Conservation (phyloP, 495 filamentous ascomycete genomes). For the Penicillium ucsense region DNA sequence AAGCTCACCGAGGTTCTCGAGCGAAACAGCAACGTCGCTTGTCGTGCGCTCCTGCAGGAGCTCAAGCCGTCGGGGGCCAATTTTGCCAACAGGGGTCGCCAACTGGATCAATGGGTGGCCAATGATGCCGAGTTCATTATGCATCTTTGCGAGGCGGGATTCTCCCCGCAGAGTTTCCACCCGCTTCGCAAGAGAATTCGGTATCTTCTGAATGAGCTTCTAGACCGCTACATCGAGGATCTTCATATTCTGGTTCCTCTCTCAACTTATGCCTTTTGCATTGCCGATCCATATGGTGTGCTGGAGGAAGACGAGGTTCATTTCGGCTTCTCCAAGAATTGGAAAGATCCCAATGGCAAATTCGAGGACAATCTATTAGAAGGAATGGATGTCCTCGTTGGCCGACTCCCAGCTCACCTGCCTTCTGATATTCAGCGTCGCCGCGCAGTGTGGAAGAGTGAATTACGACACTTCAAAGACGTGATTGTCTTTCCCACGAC, state of each 20-base stretch:
- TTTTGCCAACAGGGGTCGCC: conserved; percentile 11
- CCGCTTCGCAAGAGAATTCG: conserved; percentile 51
- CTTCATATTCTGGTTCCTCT: conserved; percentile 61
- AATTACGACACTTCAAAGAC: conserved; percentile 69
- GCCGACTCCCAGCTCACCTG: conserved; percentile 71
- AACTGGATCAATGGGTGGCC: conserved; percentile 27
- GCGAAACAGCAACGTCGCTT: conserved; percentile 23
- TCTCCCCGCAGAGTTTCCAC: conserved; percentile 47
- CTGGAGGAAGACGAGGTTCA: conserved; percentile 70
- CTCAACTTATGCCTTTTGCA: conserved; percentile 73
- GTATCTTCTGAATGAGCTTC: conserved; percentile 41
- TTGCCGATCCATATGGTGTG: conserved; percentile 66
- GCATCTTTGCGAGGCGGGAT: conserved; percentile 47
- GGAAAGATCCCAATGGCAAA: conserved; percentile 46
- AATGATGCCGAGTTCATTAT: conserved; percentile 28
- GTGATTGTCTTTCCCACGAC: conserved; percentile 76
- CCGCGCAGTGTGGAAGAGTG: conserved; percentile 52
- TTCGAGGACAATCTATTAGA: conserved; percentile 53
- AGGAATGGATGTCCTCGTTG: conserved; percentile 70
- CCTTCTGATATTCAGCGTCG: conserved; percentile 74
- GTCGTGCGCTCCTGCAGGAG: conserved; percentile 31
- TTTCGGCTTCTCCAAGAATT: conserved; percentile 60
- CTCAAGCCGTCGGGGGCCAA: conserved; percentile 21
- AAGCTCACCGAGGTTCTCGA: conserved; percentile 52
- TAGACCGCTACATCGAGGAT: conserved; percentile 48